Evolutionary conservation across 306 rosid species (phyloP).

Genomic region (Dalbergia cultrata): DNA sequence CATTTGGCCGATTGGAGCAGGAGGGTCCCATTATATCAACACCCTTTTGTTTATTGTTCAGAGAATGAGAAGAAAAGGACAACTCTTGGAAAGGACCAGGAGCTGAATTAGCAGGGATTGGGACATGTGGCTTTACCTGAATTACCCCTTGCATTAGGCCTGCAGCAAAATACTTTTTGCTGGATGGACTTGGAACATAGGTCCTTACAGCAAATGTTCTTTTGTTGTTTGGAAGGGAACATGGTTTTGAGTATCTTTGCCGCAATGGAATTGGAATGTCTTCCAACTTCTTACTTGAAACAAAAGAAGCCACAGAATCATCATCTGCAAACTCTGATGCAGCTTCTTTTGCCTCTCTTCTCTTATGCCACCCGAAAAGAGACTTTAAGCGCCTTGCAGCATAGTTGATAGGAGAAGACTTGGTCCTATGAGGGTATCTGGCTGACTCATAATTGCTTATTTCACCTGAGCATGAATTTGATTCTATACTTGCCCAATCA

Average conservation of each 20-base stretch:
- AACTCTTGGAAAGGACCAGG: slow-evolving; percentile 35
- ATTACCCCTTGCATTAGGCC: slow-evolving; percentile 91
- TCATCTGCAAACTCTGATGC: slow-evolving; percentile 52
- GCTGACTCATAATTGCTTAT: slow-evolving; percentile 51
- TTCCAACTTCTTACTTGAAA: slow-evolving; percentile 50
- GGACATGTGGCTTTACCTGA: slow-evolving; percentile 65
- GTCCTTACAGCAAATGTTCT: slow-evolving; percentile 58
- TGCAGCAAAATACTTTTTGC: slow-evolving; percentile 66
- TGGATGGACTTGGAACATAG: slow-evolving; percentile 71
- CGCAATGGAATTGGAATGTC: slow-evolving; percentile 68
- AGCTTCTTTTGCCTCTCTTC: slow-evolving; percentile 56
- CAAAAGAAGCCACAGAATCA: slow-evolving; percentile 54
- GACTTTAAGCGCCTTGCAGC: slow-evolving; percentile 67
- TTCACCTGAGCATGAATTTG: slow-evolving; percentile 62
- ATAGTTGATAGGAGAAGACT: slow-evolving; percentile 53
- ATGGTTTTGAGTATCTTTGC: slow-evolving; percentile 64
- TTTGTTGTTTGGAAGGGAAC: slow-evolving; percentile 72
- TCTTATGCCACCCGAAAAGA: slow-evolving; percentile 68
- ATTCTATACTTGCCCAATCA: slow-evolving; percentile 59
- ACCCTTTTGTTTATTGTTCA: slow-evolving; percentile 51
- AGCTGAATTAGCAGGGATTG: too few relatives aligned
- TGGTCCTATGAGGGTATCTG: slow-evolving; percentile 55
- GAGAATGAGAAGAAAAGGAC: slow-evolving; percentile 57
- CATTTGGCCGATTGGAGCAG: slow-evolving; percentile 47
- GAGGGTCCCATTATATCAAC: slow-evolving; percentile 53